These are phyloP conservation scores for Talaromyces sp. DNA, from an alignment of 2,329 filamentous ascomycete species.

Conservation along the genomic window DNA sequence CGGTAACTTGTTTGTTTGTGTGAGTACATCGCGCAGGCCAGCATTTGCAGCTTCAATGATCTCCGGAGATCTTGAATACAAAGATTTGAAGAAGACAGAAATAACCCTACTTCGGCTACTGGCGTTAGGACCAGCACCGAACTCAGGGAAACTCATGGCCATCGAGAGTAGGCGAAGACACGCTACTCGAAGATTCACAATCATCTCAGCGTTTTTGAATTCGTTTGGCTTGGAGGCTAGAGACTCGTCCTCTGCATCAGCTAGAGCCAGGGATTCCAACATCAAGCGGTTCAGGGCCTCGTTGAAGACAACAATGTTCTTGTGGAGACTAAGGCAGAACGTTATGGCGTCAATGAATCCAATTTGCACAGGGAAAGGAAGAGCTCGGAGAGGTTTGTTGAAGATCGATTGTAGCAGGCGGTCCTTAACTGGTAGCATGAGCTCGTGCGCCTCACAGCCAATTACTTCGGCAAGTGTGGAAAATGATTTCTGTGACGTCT, in stretches of 20 bases:
- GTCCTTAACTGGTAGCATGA: constrained; percentile 87
- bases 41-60: constrained; percentile 93
- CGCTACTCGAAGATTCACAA: constrained; percentile 84
- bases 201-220: constrained; percentile 91
- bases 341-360: constrained; percentile 98
- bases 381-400: constrained; percentile 84
- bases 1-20: constrained; percentile 84
- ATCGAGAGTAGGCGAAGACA: constrained; percentile 91
- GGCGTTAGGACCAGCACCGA: constrained; percentile 70
- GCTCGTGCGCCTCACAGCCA: constrained; percentile 75
- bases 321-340: constrained; percentile 85
- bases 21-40: constrained; percentile 81
- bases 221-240: constrained; percentile 90
- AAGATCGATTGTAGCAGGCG: constrained; percentile 87
- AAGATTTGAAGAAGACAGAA: constrained; percentile 93
- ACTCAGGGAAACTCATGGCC: constrained; percentile 90
- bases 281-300: constrained; percentile 85
- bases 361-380: constrained; percentile 94
- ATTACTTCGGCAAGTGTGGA: constrained; percentile 76
- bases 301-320: constrained; percentile 86
- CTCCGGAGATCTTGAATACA: constrained; percentile 88
- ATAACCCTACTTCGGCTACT: constrained; percentile 68
- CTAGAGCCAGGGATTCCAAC: constrained; percentile 88
- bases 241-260: constrained; percentile 90
- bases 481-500: constrained; percentile 77